phyloP scores from a whole-genome alignment of 192 early-diverging fungal species.

The Backusella liffmaniae region DNA sequence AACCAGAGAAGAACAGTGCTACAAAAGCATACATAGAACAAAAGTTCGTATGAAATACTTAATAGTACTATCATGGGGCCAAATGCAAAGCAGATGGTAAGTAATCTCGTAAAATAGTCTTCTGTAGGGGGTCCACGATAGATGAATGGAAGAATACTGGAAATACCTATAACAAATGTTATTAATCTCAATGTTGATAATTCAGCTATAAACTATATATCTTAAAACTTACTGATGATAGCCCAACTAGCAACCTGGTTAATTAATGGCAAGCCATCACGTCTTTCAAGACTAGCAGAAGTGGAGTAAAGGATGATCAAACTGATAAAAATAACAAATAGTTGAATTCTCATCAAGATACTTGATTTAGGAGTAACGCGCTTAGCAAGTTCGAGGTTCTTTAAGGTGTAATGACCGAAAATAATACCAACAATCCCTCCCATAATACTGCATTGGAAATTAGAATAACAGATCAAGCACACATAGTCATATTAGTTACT shows the following conservation, averaged over 20 bases:
- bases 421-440: conserved; percentile 42
- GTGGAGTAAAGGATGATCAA: conserved; percentile 64
- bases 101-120: conserved; percentile 78
- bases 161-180: conserved; percentile 35
- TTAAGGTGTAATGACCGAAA: conserved; percentile 16
- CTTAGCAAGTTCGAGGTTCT: background rate
- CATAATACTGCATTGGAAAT: conserved; percentile 28
- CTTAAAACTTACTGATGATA: conserved; percentile 52
- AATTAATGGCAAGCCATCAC: conserved; percentile 63
- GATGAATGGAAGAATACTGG: conserved; percentile 59
- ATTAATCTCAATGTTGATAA: background rate
- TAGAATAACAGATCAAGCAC: conserved; percentile 6
- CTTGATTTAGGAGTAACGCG: conserved; percentile 1
- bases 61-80: conserved; percentile 83
- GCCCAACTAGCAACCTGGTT: conserved; percentile 69
- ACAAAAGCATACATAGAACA: conserved; percentile 87
- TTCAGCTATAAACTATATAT: background rate
- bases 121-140: conserved; percentile 59
- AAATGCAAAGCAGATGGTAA: conserved; percentile 84
- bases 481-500: conserved; percentile 1
- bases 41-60: conserved; percentile 86
- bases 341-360: conserved; percentile 5
- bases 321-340: conserved; percentile 48
- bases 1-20: conserved; percentile 74
- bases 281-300: conserved; percentile 50